A percentile compares a stretch with the other conserved stretches of the same genome.
Evolutionary conservation across 75 land plant genomes (phyloP).

Genomic region (Pinus taeda): DNA sequence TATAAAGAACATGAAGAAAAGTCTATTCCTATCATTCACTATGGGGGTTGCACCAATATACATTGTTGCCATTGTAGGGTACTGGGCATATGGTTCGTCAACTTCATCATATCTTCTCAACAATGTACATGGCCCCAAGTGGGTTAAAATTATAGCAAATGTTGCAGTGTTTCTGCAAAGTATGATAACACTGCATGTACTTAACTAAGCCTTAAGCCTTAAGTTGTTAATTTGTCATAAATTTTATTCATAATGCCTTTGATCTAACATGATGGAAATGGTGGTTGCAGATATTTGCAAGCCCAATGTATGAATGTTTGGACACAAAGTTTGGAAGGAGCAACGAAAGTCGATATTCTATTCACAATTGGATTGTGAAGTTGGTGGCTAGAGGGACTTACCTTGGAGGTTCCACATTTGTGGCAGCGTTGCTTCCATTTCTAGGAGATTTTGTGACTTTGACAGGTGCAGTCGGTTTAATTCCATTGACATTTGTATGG

Average conservation of each 20-base stretch:
- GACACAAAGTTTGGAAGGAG: constrained; percentile 60
- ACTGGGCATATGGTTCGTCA: constrained; percentile 82
- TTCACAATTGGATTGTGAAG: constrained; percentile 42
- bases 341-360: constrained; percentile 28
- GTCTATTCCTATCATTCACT: constrained; percentile 65
- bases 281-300: constrained; percentile 68
- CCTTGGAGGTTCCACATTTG: constrained; percentile 48
- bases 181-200: constrained; percentile 76
- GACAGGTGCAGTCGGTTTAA: constrained; percentile 68
- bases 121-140: constrained; percentile 55
- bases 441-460: constrained; percentile 80
- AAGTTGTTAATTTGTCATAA: too few relatives aligned
- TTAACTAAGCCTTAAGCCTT: not conserved
- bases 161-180: constrained; percentile 71
- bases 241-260: not conserved
- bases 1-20: constrained; percentile 66
- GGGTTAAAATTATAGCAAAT: constrained; percentile 59
- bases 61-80: constrained; percentile 66
- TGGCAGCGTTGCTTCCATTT: constrained; percentile 72
- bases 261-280: not conserved
- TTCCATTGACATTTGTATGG: constrained; percentile 73
- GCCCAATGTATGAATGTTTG: constrained; percentile 82
- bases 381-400: constrained; percentile 61
- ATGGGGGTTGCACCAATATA: constrained; percentile 52
- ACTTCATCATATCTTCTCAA: constrained; percentile 65